Percentiles rank a stretch among this genome's conserved stretches.
These are phyloP conservation scores for Syncephalastrum monosporum DNA, from an alignment of 371 early-diverging fungal species.

Conservation along the genomic window DNA sequence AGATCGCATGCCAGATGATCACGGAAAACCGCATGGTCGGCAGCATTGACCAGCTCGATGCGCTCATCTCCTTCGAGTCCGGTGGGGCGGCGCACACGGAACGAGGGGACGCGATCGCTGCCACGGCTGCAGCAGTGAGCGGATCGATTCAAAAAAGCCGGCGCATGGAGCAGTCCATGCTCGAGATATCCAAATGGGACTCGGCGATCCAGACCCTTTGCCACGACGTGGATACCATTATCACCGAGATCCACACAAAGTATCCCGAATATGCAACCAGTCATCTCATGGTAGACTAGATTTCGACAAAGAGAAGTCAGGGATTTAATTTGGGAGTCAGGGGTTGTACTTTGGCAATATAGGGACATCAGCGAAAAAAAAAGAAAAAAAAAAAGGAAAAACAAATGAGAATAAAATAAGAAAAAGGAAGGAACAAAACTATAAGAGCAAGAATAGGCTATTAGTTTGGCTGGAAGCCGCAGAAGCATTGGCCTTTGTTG, in stretches of 20 bases:
- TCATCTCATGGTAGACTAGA: no score
- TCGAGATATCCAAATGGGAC: constrained; percentile 60
- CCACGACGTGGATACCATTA: constrained; percentile 58
- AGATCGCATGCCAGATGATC: constrained; percentile 85
- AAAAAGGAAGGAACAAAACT: no score
- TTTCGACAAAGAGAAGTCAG: no score
- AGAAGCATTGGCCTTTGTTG: no score
- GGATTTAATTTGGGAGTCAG: no score
- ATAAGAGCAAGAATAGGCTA: no score
- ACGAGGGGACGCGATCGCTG: constrained; percentile 25
- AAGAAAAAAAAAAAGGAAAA: no score
- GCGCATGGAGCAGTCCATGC: constrained; percentile 47
- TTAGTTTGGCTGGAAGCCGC: no score
- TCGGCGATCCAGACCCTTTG: constrained; percentile 60
- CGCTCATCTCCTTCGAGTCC: constrained; percentile 82
- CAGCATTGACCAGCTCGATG: constrained; percentile 88
- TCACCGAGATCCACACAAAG: constrained; percentile 51
- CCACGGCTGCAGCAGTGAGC: constrained; percentile 32
- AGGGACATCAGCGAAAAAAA: no score
- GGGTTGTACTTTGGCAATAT: no score
- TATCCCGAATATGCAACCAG: constrained; percentile 46
- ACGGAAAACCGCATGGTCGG: constrained; percentile 86
- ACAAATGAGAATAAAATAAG: no score
- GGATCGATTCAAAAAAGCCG: constrained; percentile 21
- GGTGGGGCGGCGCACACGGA: constrained; percentile 43